Conservation (phyloP, 2,329 filamentous ascomycete genomes). For the Fusarium sp. region DNA sequence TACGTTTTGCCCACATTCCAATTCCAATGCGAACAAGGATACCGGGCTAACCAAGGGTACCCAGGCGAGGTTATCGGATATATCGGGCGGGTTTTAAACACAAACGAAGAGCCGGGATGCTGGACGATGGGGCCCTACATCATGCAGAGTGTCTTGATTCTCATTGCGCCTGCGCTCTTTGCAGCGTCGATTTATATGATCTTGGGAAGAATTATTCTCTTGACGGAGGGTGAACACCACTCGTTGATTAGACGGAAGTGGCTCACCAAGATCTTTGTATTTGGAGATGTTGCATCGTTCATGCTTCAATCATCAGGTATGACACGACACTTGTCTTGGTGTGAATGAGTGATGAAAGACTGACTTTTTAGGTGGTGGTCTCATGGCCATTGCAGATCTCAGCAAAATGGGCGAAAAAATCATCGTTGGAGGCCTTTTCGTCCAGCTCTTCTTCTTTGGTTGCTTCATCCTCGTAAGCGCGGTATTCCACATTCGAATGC, state of each 20-base stretch:
- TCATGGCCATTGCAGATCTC: slow-evolving; percentile 34
- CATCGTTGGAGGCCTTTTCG: slow-evolving; percentile 61
- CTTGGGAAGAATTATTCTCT: slow-evolving; percentile 52
- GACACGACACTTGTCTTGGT: not conserved
- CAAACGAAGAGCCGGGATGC: slow-evolving; percentile 50
- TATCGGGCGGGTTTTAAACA: slow-evolving; percentile 57
- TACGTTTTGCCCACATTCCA: slow-evolving; percentile 8
- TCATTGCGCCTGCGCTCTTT: slow-evolving; percentile 55
- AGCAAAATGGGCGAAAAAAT: slow-evolving; percentile 55
- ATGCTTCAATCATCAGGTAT: slow-evolving; percentile 41
- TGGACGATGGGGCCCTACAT: slow-evolving; percentile 50
- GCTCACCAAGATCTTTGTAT: slow-evolving; percentile 62
- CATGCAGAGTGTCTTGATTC: slow-evolving; percentile 51
- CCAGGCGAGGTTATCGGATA: slow-evolving; percentile 51
- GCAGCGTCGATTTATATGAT: slow-evolving; percentile 61
- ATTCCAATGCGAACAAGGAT: not conserved
- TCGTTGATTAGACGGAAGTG: slow-evolving; percentile 54
- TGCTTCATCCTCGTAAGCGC: slow-evolving; percentile 60
- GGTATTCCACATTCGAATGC: slow-evolving; percentile 55
- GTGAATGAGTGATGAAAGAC: not conserved
- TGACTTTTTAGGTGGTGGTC: slow-evolving; percentile 33
- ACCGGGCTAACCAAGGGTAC: not conserved
- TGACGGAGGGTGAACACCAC: slow-evolving; percentile 50
- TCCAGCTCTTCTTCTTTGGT: slow-evolving; percentile 66
- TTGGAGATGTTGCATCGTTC: slow-evolving; percentile 61